phyloP scores from a whole-genome alignment of 805 yeast species.

The Metschnikowia rubicola region DNA sequence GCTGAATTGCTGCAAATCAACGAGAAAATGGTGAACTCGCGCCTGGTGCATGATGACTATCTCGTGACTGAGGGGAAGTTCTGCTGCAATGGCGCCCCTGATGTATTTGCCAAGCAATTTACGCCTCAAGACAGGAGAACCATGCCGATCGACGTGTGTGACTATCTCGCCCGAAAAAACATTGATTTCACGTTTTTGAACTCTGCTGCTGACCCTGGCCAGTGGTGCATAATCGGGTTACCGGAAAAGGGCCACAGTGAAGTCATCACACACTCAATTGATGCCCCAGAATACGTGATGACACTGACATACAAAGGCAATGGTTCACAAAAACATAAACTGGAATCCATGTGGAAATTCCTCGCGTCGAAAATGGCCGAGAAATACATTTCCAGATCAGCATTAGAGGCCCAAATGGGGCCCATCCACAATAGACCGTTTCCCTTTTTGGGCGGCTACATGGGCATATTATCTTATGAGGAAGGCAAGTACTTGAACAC shows the following conservation, averaged over 20 bases:
- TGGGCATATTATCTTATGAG: conserved; percentile 86
- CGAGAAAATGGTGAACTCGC: conserved; percentile 1
- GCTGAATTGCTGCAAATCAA: conserved; percentile 1
- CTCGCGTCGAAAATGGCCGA: conserved; percentile 48
- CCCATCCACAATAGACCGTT: conserved; percentile 31
- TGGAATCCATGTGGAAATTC: conserved; percentile 48
- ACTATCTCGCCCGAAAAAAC: conserved; percentile 27
- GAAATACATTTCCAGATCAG: conserved; percentile 28
- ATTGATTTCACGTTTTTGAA: conserved; percentile 55
- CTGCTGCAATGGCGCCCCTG: not conserved
- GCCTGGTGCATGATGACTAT: conserved; percentile 23
- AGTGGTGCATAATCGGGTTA: conserved; percentile 82
- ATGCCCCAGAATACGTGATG: conserved; percentile 24
- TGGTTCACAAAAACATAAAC: not conserved
- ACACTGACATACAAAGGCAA: conserved; percentile 28
- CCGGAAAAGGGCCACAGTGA: conserved; percentile 46
- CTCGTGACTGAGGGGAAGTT: conserved; percentile 14
- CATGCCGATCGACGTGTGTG: conserved; percentile 51
- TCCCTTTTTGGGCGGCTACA: conserved; percentile 88
- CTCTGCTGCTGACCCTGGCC: conserved; percentile 81
- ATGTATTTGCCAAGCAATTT: conserved; percentile 4
- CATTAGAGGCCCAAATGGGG: conserved; percentile 21
- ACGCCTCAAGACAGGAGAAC: conserved; percentile 10
- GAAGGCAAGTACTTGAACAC: conserved; percentile 57
- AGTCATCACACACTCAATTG: conserved; percentile 61